Evolutionary conservation across 495 filamentous ascomycete genomes (phyloP), one percentile per base, ranked within the genome.

Genomic region (Neurospora africana): DNA sequence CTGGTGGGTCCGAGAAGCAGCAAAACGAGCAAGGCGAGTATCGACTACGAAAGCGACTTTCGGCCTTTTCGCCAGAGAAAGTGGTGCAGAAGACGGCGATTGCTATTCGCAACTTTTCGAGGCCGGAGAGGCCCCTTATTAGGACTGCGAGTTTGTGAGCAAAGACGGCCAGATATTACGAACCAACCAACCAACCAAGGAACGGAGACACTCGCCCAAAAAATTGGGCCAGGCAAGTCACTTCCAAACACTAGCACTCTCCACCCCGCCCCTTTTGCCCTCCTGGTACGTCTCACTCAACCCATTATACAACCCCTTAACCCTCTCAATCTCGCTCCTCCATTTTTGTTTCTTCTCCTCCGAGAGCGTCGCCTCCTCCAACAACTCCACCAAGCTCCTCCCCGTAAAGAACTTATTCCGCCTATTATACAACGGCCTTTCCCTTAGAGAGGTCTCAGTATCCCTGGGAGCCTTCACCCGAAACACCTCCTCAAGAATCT

Each of bases 241-340:
- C 72, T 82, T 83, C 82, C 81, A 83, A 23, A 82, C 78, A 65
- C 82, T 83, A 2, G 79, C 77, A 61, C 81, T 82, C 53, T 80
- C 76, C 1, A 76, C 76, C 4, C 80, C 80, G 0, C 70, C 72
- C 68, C 74, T 75, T 43, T 78, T 81, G 1, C 78, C 79, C 37
- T 80, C 78, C 74, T 82, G 82, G 43, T 82, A 82, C 5, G 79
- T 80, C 40, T 78, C 75, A 36, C 79, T 82, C 36, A 83, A 70
- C 15, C 58, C 69, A 53, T 78, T 76, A 72, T 83, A 83, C 68
- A 82, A 37, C 44, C 44, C 74, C 75, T 82, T 82, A 2, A 83
- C 75, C 72, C 81, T 73, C 9, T 36, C 67, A 13, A 83, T 75
- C 78, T 83, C 81, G 0, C 17, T 68, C 5, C 5, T 65, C 77